phyloP scores from a whole-genome alignment of 148 eudicot species.

The Talinum fruticosum region DNA sequence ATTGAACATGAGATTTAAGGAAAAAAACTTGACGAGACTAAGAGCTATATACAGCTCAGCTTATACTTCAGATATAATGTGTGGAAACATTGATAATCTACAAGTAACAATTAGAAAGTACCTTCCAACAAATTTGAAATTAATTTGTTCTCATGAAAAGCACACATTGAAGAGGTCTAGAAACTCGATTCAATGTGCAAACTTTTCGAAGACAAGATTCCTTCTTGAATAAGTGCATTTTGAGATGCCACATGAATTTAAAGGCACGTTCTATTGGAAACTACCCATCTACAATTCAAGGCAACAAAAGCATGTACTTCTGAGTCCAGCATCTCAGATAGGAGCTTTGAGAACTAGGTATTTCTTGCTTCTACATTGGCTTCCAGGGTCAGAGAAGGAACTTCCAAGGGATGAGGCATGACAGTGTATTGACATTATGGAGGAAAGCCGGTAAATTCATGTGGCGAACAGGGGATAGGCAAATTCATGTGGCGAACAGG shows the following conservation, averaged over 20 bases:
- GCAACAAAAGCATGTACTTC: neutral
- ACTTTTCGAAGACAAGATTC: neutral
- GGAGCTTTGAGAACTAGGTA: neutral
- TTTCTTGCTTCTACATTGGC: neutral
- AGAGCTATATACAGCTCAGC: neutral
- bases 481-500: neutral
- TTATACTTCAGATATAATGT: neutral
- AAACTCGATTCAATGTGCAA: neutral
- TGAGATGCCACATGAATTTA: neutral
- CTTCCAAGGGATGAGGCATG: neutral
- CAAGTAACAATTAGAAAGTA: neutral
- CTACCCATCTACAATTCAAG: neutral
- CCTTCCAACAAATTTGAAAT: neutral
- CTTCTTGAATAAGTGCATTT: neutral
- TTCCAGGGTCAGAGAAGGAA: neutral
- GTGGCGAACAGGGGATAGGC: neutral
- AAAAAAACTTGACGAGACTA: neutral
- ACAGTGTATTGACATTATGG: neutral
- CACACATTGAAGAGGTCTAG: no score
- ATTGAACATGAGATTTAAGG: neutral
- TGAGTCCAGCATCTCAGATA: neutral
- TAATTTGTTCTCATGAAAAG: neutral
- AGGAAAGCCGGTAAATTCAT: neutral
- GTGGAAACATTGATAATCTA: neutral
- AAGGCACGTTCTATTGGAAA: neutral